Evolutionary conservation across 2,329 filamentous ascomycete genomes (phyloP), one percentile per base, ranked within the genome.

Genomic region (Aspergillus brunneoviolaceus): DNA sequence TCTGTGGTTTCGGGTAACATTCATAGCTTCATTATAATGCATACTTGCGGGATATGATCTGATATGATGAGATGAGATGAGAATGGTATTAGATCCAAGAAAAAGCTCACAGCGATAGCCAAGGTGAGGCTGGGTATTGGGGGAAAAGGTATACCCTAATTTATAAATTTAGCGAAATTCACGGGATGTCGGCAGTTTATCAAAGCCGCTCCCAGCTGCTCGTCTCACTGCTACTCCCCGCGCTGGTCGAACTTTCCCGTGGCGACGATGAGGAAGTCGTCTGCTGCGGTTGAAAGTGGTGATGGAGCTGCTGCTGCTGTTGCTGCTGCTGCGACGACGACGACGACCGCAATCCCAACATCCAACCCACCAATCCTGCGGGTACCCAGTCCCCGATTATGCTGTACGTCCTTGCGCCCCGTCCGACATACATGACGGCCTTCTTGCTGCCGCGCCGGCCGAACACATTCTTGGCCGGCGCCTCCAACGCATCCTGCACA

Each of bases 401-500:
- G 45, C 91, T 90, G 75, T 98, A 98, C 0, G 92, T 82, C 58
- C 89, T 82, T 54, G 92, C 91, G 6, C 95, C 95, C 55, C 92
- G 86, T 1, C 95, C 95, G 16, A 97, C 89, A 60, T 91, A 88
- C 65, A 94, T 85, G 1, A 90, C 85, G 39, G 85, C 84, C 19
- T 69, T 72, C 58, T 76, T 76, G 19, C 70, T 67, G 11, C 70
- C 69, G 45, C 69, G 72, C 16, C 64, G 63, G n/a, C 78, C 77
- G 56, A 80, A 74, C 1, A 77, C 69, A 51, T 74, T 72, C 53
- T 73, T 76, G 16, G 72, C 69, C 2, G 72, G 62, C 11, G 77
- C 75, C 64, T 91, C 88, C 57, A 98, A 85, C 35, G 95, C 91
- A 73, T 98, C 94, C 72, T 97, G 96, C 10, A 99, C 89, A 2